Evolutionary conservation across 495 filamentous ascomycete genomes (phyloP).

Genomic region (Xanthoparmelia taractica): DNA sequence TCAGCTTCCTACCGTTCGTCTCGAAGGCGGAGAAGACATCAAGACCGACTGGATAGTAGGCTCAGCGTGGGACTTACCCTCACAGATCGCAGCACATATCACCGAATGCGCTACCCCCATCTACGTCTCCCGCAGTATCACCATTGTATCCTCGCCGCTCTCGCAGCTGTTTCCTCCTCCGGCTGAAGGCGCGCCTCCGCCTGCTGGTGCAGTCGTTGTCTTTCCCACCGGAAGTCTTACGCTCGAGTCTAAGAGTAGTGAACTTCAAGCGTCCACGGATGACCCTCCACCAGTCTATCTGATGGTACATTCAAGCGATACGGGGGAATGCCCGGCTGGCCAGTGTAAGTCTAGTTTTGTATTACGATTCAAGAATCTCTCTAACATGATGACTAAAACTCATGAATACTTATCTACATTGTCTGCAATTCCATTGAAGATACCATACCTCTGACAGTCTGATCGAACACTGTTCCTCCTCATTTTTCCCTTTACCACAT

Average conservation of each 20-base stretch:
- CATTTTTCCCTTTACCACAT: conserved; percentile 16
- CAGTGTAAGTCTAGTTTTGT: conserved; percentile 67
- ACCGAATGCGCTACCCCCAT: conserved; percentile 10
- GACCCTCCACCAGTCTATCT: conserved; percentile 57
- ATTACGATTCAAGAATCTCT: conserved; percentile 14
- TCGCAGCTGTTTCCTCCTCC: conserved; percentile 57
- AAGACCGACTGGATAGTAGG: conserved; percentile 51
- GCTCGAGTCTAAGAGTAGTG: not conserved
- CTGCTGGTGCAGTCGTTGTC: conserved; percentile 66
- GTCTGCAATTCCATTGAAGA: conserved; percentile 82
- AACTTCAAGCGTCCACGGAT: conserved; percentile 21
- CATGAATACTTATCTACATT: conserved; percentile 99
- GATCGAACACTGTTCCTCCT: conserved; percentile 47
- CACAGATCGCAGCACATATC: conserved; percentile 3
- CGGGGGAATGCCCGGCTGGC: conserved; percentile 75
- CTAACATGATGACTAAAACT: conserved; percentile 61
- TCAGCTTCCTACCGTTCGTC: conserved; percentile 22
- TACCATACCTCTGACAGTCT: conserved; percentile 77
- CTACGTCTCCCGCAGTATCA: conserved; percentile 42
- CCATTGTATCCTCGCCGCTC: conserved; percentile 63
- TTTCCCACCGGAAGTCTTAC: conserved; percentile 43
- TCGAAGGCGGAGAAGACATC: conserved; percentile 55
- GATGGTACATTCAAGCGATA: conserved; percentile 72
- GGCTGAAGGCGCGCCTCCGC: conserved; percentile 63
- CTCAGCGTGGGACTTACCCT: conserved; percentile 36